A percentile compares a stretch with the other conserved stretches of the same genome.
Evolutionary conservation across 192 early-diverging fungal species (phyloP).

Genomic region (Coemansia sp.): DNA sequence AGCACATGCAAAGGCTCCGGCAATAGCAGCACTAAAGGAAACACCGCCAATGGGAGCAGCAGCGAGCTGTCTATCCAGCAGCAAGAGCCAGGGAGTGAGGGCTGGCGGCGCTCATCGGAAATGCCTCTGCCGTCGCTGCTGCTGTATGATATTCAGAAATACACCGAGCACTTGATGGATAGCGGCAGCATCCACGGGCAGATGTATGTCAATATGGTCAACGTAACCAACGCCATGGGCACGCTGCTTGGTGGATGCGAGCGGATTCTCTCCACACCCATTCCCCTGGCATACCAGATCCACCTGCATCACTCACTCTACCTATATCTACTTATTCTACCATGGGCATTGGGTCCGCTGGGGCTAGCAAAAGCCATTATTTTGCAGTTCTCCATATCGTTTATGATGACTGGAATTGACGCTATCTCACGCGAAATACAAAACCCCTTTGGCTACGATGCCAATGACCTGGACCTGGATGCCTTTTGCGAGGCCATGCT

Average conservation of each 20-base stretch:
- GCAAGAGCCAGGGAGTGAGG: conserved; percentile 26
- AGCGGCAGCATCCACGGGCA: conserved; percentile 41
- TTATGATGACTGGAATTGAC: conserved; percentile 82
- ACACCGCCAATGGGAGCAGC: background rate
- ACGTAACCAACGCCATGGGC: conserved; percentile 52
- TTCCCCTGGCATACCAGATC: conserved; percentile 84
- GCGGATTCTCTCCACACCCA: conserved; percentile 81
- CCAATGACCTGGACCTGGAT: conserved; percentile 68
- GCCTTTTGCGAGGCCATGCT: conserved; percentile 54
- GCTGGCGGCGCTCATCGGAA: conserved; percentile 34
- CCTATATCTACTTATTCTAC: conserved; percentile 72
- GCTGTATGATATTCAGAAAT: conserved; percentile 61
- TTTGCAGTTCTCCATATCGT: conserved; percentile 64
- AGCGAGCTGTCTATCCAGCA: conserved; percentile 8
- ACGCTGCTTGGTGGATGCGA: conserved; percentile 70
- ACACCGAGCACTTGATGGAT: conserved; percentile 52
- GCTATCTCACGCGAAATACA: conserved; percentile 87
- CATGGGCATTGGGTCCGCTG: conserved; percentile 71
- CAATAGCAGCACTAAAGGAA: conserved; percentile 13
- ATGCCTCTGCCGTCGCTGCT: conserved; percentile 57
- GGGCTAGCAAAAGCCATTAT: conserved; percentile 62
- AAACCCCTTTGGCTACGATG: conserved; percentile 85
- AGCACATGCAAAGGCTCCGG: background rate
- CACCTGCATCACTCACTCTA: conserved; percentile 82
- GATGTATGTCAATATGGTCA: conserved; percentile 53